Base-by-base conservation (phyloP, 495 filamentous ascomycete genomes). In the Lophiostoma macrostomum region DNA sequence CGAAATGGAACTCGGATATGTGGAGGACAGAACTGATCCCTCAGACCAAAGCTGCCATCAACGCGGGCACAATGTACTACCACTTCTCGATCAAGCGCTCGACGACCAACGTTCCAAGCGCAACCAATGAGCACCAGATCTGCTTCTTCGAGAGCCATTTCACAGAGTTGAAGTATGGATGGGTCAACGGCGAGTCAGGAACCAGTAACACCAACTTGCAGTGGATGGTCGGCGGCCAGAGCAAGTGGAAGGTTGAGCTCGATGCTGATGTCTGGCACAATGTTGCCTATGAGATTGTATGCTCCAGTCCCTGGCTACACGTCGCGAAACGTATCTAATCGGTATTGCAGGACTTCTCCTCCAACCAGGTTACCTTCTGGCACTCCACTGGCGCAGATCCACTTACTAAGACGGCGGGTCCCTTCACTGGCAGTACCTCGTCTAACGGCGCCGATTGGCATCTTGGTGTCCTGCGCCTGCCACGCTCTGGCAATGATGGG, bases 81-180 rank as follows among this genome's bases (percentile, higher is more conserved):
- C 85, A 88, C 66, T 88, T 88, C 67, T 80, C 75, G 11, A 72
- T 88, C 46, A 79, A 78, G 74, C 75, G 77, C 43, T 73, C 66
- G 10, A 69, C 73, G 40, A 74, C 71, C 27, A 86, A 87, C 67
- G 67, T 81, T 0, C 85, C 85, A 0, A 76, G 72, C 24, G 71
- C 74, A 1, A 73, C 71, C 4, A 76, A 82, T 45, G 85, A 88
- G 72, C 85, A 88, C 65, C 85, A 88, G 68, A 82, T 88, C 52
- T 79, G 76, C 60, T 88, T 88, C 73, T 88, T 88, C 62, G 77
- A 87, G 73, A 80, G 74, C 65, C 83, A 87, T 71, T 88, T 87
- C 68, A 87, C 84, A 48, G 85, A 87, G 72, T 68, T 89, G 65
- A 87, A 88, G 72, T 80, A 80, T 54, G 86, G 85, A 48, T 78